Conservation (phyloP, 192 early-diverging fungal species). For the Chytriomyces sp. region DNA sequence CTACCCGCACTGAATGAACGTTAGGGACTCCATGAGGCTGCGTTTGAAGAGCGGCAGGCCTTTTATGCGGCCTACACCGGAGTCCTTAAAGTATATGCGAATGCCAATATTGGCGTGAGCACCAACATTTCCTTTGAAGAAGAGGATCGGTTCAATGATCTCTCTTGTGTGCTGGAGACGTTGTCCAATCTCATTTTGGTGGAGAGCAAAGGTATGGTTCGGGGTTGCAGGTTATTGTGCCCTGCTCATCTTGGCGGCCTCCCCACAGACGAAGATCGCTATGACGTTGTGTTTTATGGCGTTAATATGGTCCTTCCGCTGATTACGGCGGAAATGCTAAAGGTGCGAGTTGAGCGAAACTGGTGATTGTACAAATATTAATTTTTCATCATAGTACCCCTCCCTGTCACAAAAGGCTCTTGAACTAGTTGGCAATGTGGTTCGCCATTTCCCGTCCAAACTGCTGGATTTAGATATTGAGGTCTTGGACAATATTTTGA, state of each 20-base stretch:
- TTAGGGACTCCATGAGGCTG: conserved; percentile 39
- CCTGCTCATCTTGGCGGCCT: neutral
- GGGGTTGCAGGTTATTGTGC: neutral
- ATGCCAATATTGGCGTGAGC: conserved; percentile 51
- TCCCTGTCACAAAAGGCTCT: conserved; percentile 19
- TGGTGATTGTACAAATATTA: conserved; percentile 48
- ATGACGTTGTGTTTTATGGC: conserved; percentile 71
- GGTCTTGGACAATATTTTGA: conserved; percentile 17
- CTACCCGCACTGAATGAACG: too few relatives aligned
- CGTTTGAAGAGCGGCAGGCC: conserved; percentile 23
- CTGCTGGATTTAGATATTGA: conserved; percentile 9
- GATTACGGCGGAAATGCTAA: conserved; percentile 71
- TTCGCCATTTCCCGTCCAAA: conserved; percentile 18
- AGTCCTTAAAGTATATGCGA: conserved; percentile 60
- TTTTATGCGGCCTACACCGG: conserved; percentile 44
- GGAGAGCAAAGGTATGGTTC: conserved; percentile 53
- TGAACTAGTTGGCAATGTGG: conserved; percentile 19
- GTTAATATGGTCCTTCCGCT: conserved; percentile 70
- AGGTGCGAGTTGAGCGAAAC: conserved; percentile 40
- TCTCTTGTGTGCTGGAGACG: conserved; percentile 61
- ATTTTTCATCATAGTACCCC: conserved; percentile 17
- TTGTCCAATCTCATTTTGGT: conserved; percentile 61
- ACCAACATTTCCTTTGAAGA: conserved; percentile 44
- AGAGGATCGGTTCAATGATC: conserved; percentile 68
- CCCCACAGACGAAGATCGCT: conserved; percentile 25